Conservation (phyloP, 139 green algal genomes). For the Volvox reticuliferus region DNA sequence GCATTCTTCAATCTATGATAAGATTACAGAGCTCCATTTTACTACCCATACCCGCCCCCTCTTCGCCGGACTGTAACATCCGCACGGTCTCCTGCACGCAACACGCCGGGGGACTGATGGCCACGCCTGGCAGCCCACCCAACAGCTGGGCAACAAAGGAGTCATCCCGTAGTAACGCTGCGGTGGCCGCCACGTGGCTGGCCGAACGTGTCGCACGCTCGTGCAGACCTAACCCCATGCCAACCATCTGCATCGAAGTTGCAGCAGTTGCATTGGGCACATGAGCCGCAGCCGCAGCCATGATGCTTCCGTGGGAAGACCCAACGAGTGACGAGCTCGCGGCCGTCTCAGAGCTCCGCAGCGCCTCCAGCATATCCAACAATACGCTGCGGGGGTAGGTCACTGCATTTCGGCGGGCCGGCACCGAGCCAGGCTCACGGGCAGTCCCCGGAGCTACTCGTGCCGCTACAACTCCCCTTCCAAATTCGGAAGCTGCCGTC, state of each 20-base stretch:
- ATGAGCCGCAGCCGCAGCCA: neutral
- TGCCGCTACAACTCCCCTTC: too few relatives aligned
- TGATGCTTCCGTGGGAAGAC: neutral
- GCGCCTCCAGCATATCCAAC: constrained; percentile 17
- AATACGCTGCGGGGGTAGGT: neutral
- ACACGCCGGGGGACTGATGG: neutral
- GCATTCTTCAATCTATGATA: too few relatives aligned
- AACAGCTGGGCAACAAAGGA: neutral
- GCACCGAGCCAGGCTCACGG: neutral
- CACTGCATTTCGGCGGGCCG: constrained; percentile 25
- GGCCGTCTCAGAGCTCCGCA: neutral
- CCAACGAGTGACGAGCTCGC: neutral
- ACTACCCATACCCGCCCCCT: too few relatives aligned
- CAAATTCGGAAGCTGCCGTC: neutral
- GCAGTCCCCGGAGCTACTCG: too few relatives aligned
- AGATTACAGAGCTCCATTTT: too few relatives aligned
- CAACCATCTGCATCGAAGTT: neutral
- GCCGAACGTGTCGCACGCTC: neutral
- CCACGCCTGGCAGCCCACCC: neutral
- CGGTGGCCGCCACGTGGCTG: neutral
- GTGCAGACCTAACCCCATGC: neutral
- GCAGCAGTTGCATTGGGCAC: neutral
- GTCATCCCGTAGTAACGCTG: neutral
- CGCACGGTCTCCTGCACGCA: constrained; percentile 13
- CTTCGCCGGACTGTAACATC: neutral